Evolutionary conservation across 257 asterid species (phyloP).

Genomic region (Nicotiana tomentosiformis): DNA sequence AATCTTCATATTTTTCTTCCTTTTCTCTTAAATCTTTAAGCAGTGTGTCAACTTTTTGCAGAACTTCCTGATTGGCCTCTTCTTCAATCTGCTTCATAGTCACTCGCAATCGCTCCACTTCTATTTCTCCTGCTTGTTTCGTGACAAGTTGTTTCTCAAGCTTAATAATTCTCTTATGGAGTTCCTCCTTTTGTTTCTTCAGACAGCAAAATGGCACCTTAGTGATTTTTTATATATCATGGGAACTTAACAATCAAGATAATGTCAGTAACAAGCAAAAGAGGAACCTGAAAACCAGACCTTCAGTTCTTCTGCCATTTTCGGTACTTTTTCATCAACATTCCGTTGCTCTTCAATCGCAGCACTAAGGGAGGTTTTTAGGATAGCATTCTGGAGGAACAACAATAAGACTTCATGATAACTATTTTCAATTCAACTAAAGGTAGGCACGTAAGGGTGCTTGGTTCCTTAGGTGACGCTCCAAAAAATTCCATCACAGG

Average conservation of each 20-base stretch:
- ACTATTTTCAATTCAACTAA: conserved; percentile 10
- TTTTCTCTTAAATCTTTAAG: conserved; percentile 65
- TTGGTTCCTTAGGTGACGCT: background rate
- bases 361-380: conserved; percentile 57
- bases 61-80: conserved; percentile 61
- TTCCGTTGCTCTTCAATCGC: conserved; percentile 70
- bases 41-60: conserved; percentile 45
- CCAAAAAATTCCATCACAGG: background rate
- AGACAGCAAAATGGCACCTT: conserved; percentile 20
- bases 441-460: conserved; percentile 1
- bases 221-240: conserved; percentile 1
- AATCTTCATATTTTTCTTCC: conserved; percentile 63
- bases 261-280: conserved; percentile 5
- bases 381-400: conserved; percentile 56
- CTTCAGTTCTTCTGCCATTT: conserved; percentile 80
- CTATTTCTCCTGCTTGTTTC: conserved; percentile 74
- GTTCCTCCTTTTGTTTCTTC: conserved; percentile 83
- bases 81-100: conserved; percentile 61
- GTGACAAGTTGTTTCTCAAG: conserved; percentile 70
- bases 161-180: conserved; percentile 50
- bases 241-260: conserved; percentile 13
- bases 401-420: conserved; percentile 5
- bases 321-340: conserved; percentile 64
- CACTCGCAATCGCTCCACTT: conserved; percentile 71
- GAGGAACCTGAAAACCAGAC: conserved; percentile 31